Base-by-base conservation (phyloP, 139 green algal species). In the Tetradesmus lagerheimii region DNA sequence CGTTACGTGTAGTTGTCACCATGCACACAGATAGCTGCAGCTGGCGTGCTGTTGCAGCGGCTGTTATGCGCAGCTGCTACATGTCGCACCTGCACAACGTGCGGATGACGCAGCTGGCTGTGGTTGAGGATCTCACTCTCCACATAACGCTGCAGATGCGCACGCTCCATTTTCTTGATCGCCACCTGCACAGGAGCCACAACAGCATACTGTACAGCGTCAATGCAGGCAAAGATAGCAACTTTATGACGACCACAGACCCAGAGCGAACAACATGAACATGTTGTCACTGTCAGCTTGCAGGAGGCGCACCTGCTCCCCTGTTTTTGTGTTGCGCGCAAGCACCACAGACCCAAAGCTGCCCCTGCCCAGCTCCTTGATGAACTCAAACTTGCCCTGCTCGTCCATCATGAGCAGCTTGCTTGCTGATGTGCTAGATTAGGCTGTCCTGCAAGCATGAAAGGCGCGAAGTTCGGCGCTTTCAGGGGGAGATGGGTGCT, bases 121-220 rank as follows among this genome's bases (percentile, higher is more conserved):
- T 99, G 98, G 89, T 99, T 99, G 34, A 99, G 87, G 76, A 99
- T 98, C 89, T 99, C 98, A 0, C 62, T 80, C 78, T 90, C 86
- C 16, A 90, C 76, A 15, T 86, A 79, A 47, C 86, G 78, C 75
- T 91, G 75, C 76, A 90, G 50, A 15, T 90, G 86, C 45, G 86
- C 86, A 8, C 86, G 75, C 76, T 86, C 86, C 86, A 90, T 85
- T 50, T 90, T 90, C 76, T 90, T 90, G 45, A 90, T 90, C 6
- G 86, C 86, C 34, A 90, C 86, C 50, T 71, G 57, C 57, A 27
- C 57, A 71, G 57, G 8, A 71, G 8, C n/a, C 57, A 71, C 57
- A 71, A 8, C 57, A n/a, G n/a, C n/a, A n/a, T n/a, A n/a, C n/a
- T n/a, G n/a, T n/a, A n/a, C n/a, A n/a, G n/a, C n/a, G n/a, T n/a